Conservation (phyloP, 192 early-diverging fungal genomes). For the Backusella parvicylindrica region DNA sequence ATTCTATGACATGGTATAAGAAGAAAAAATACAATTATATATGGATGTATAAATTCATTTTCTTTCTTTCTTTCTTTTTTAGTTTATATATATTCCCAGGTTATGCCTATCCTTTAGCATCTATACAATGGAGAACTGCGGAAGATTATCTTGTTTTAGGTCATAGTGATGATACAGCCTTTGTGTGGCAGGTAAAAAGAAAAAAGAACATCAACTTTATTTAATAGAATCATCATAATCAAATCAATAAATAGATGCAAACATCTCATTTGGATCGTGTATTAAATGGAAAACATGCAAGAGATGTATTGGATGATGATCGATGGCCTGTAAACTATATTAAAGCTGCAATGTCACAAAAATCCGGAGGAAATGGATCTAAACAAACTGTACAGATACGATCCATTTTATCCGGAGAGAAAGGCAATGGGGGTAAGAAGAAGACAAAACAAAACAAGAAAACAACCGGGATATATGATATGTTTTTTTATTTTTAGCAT, state of each 20-base stretch:
- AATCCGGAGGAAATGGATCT: background rate
- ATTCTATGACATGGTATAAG: constrained; percentile 65
- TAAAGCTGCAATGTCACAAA: background rate
- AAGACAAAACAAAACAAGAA: background rate
- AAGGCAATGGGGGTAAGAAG: background rate
- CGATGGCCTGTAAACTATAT: constrained; percentile 48
- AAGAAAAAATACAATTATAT: background rate
- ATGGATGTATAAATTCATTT: background rate
- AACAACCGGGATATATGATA: background rate
- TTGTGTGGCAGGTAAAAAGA: constrained; percentile 72
- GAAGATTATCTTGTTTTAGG: constrained; percentile 68
- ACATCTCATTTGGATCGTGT: constrained; percentile 71
- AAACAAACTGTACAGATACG: constrained; percentile 7
- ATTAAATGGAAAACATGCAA: constrained; percentile 46
- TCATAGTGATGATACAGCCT: constrained; percentile 58
- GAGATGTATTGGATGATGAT: constrained; percentile 56
- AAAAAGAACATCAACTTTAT: background rate
- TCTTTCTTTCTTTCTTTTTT: background rate
- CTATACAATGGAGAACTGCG: constrained; percentile 62
- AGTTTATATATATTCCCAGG: constrained; percentile 61
- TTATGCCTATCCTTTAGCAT: constrained; percentile 46
- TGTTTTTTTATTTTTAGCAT: background rate
- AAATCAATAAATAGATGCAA: constrained; percentile 61
- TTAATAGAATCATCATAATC: too few relatives aligned
- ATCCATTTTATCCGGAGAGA: constrained; percentile 13